Conservation (phyloP, 2,329 filamentous ascomycete genomes). For the Penicillium sp. region DNA sequence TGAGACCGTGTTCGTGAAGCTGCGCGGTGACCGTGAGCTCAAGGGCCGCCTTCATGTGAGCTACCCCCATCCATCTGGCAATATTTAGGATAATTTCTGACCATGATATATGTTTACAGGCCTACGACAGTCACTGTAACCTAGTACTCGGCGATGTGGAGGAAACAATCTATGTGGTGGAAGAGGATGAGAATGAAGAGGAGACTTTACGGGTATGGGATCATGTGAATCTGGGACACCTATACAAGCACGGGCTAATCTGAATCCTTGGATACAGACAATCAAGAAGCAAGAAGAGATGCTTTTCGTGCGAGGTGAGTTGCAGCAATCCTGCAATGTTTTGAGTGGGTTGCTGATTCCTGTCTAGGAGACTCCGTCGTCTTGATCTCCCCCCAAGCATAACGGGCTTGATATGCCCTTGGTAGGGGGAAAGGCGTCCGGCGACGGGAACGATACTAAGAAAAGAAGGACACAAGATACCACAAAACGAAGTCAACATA, state of each 20-base stretch:
- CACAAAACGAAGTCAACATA: slow-evolving; percentile 18
- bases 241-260: slow-evolving; percentile 10
- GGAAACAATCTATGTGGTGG: slow-evolving; percentile 91
- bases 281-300: slow-evolving; percentile 97
- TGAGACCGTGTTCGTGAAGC: slow-evolving; percentile 95
- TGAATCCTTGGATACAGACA: slow-evolving; percentile 55
- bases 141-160: slow-evolving; percentile 93
- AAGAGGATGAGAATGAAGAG: slow-evolving; percentile 77
- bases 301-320: slow-evolving; percentile 90
- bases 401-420: slow-evolving; percentile 18
- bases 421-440: slow-evolving; percentile 19
- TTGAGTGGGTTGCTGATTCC: slow-evolving; percentile 27
- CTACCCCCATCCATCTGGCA: slow-evolving; percentile 12
- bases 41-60: slow-evolving; percentile 91
- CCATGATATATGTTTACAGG: slow-evolving; percentile 52
- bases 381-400: slow-evolving; percentile 63
- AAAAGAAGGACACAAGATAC: slow-evolving; percentile 18
- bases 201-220: slow-evolving; percentile 66
- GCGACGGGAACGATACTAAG: slow-evolving; percentile 13
- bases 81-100: slow-evolving; percentile 16
- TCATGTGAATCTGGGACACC: neutral
- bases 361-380: slow-evolving; percentile 68
- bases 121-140: slow-evolving; percentile 98
- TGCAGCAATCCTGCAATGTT: neutral
- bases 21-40: slow-evolving; percentile 90